phyloP scores from a whole-genome alignment of 306 rosid genomes.

The Leucaena leucocephala region DNA sequence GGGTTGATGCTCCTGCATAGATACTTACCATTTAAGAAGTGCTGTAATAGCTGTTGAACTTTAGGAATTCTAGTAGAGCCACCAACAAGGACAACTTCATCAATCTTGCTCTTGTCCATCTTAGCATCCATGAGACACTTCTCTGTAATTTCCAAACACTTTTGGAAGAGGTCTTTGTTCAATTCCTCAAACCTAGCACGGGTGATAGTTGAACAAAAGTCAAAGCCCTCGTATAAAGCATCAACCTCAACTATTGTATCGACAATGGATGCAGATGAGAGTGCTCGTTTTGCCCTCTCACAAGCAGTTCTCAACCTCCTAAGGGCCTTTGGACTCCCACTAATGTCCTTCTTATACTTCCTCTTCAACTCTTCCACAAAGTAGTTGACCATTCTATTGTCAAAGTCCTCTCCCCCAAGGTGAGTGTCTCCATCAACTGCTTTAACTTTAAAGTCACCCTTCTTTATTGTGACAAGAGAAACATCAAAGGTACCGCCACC shows the following conservation, averaged over 20 bases:
- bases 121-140: slow-evolving; percentile 51
- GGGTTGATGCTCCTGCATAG: slow-evolving; percentile 61
- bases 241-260: slow-evolving; percentile 7
- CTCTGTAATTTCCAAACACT: slow-evolving; percentile 53
- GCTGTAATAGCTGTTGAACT: slow-evolving; percentile 49
- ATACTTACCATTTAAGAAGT: slow-evolving; percentile 56
- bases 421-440: slow-evolving; percentile 39
- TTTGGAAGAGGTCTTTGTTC: slow-evolving; percentile 35
- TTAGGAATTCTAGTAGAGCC: slow-evolving; percentile 67
- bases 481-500: slow-evolving; percentile 68
- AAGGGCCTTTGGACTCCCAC: slow-evolving; percentile 1
- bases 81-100: slow-evolving; percentile 63
- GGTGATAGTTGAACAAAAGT: not conserved
- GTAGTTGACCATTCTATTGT: slow-evolving; percentile 30
- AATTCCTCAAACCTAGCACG: slow-evolving; percentile 30
- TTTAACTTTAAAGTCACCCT: slow-evolving; percentile 3
- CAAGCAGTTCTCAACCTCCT: slow-evolving; percentile 28
- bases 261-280: not conserved
- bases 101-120: slow-evolving; percentile 44
- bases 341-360: slow-evolving; percentile 28
- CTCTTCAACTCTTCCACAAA: slow-evolving; percentile 30
- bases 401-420: slow-evolving; percentile 43
- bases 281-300: slow-evolving; percentile 12
- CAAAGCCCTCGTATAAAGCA: slow-evolving; percentile 11
- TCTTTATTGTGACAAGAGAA: slow-evolving; percentile 52